Evolutionary conservation across 1,284 basidiomycete species (phyloP), one percentile per base, ranked within the genome.

Genomic region (Irpex sp.): DNA sequence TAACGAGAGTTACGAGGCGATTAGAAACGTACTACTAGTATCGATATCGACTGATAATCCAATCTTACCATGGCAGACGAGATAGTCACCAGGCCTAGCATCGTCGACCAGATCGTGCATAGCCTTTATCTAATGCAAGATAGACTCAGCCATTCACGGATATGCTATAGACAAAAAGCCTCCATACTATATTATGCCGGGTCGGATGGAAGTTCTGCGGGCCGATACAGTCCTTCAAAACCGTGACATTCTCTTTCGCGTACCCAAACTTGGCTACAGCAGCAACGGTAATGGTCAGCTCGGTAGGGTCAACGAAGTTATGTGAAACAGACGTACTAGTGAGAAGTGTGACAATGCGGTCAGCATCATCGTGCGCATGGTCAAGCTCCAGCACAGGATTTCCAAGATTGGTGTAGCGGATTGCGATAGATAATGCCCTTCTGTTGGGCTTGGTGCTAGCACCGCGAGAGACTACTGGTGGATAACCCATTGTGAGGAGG

Each of bases 1-100:
- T 72, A 15, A 5, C 31, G 31, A 3, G 17, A 6, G 31, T 31
- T 31, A 31, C 31, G 31, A 31, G 31, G 31, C 13, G 15, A 50
- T 43, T n/a, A 43, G 35, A 4, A 11, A 9, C 11, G n/a, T 21
- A 21, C 9, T n/a, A 43, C n/a, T n/a, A n/a, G n/a, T n/a, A n/a
- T 4, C 31, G 15, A 9, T 5, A 31, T 31, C 31, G 31, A 31
- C 31, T 8, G 53, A 21, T 15, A 37, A n/a, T 4, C 8, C 26
- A 15, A 3, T 5, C 70, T 43, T 54, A 72, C 71, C 70, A n/a
- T 70, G 70, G 57, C 71, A 70, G 5, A 71, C 63, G 55, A 70
- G 65, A 36, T 66, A 66, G 39, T 71, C 71, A 0, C 68, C 69
- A 1, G 65, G 58, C 5, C 59, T 64, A 5, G 68, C 69, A 47